Base-by-base conservation (phyloP, 257 asterid genomes). In the Phtheirospermum japonicum region DNA sequence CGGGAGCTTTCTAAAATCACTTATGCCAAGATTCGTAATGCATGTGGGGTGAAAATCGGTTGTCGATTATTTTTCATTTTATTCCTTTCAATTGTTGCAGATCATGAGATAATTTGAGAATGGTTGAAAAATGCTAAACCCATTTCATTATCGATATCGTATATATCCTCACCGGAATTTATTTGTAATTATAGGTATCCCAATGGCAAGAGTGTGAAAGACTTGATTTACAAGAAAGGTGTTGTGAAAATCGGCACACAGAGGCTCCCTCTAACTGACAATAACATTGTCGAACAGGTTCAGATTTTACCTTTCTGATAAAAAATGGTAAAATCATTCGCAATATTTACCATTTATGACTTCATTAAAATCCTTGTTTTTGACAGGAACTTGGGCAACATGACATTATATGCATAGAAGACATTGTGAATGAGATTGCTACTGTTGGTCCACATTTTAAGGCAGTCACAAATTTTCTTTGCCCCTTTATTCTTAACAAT, bases 171-270 rank as follows among this genome's bases (percentile, higher is more conserved):
- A 32, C 9, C n/a, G n/a, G n/a, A n/a, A n/a, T n/a, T n/a, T n/a
- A n/a, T n/a, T n/a, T n/a, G n/a, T n/a, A n/a, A n/a, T n/a, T n/a
- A n/a, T n/a, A n/a, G n/a, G n/a, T n/a, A n/a, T 77, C 98, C 98
- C 40, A 86, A 75, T 77, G 65, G 81, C 54, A 92, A 84, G 88
- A 86, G 86, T 65, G 91, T 89, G 73, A 86, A 78, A 83, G 98
- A 92, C 74, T 79, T 92, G 78, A 83, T 92, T 66, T 89, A 75
- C 89, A 92, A 89, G 80, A 92, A 89, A 67, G 97, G 95, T 71
- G 79, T 85, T n/a, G 82, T 78, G 8, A 92, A 79, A 75, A 43
- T 86, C 74, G 82, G 67, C 69, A 76, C 66, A 60, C 70, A 92
- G 68, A 84, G 82, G 71, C 66, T 80, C 72, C 96, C 98, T 50